Evolutionary conservation across 176 grass and related monocot genomes (phyloP).

Genomic region (Sorghum bicolor): DNA sequence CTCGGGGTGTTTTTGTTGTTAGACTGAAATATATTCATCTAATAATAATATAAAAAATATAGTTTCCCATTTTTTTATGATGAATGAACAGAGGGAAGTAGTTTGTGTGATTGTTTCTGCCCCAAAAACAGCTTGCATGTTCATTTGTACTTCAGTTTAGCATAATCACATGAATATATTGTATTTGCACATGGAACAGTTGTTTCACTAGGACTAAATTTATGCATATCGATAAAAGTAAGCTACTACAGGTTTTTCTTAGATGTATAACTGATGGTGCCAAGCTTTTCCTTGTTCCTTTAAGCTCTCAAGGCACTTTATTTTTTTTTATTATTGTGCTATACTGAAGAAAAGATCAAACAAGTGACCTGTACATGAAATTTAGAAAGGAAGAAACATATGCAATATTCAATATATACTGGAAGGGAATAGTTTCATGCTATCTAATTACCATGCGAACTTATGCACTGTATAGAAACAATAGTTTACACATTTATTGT

Average conservation of each 20-base stretch:
- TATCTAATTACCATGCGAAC: background rate
- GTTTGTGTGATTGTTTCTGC: too few relatives aligned
- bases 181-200: background rate
- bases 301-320: background rate
- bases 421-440: constrained; percentile 10
- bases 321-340: background rate
- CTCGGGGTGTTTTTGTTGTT: background rate
- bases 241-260: background rate
- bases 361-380: background rate
- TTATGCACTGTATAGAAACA: background rate
- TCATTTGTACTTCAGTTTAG: background rate
- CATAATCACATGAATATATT: background rate
- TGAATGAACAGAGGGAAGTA: background rate
- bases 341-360: background rate
- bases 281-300: constrained; percentile 16
- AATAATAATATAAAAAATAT: background rate
- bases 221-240: background rate
- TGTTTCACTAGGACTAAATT: constrained; percentile 13
- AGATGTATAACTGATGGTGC: background rate
- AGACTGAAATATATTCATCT: background rate
- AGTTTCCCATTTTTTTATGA: background rate
- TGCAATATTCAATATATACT: background rate
- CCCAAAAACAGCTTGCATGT: background rate
- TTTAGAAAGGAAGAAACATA: background rate
- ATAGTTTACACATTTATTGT: background rate